phyloP scores from a whole-genome alignment of 2,329 filamentous ascomycete genomes.

The Fusarium domesticum region DNA sequence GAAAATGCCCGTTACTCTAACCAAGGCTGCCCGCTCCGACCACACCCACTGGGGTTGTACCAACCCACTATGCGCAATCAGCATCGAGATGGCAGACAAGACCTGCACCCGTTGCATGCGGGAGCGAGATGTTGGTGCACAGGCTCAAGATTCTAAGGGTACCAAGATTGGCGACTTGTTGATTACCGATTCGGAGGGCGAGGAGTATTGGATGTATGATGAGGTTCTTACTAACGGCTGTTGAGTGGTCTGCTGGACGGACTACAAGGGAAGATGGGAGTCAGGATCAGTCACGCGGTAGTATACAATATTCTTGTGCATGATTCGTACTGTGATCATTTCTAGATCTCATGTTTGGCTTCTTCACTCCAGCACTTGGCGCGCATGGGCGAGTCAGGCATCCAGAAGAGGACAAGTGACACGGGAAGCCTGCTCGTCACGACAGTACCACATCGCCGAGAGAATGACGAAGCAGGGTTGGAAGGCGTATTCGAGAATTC shows the following conservation, averaged over 20 bases:
- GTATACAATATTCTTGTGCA: no score
- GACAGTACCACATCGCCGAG: constrained; percentile 67
- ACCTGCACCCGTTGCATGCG: background rate
- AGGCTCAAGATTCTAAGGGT: background rate
- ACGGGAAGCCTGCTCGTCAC: constrained; percentile 62
- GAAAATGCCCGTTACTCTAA: no score
- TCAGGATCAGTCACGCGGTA: no score
- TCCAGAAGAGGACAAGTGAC: constrained; percentile 62
- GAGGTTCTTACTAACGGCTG: no score
- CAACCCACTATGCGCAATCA: background rate
- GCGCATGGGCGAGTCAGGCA: constrained; percentile 68
- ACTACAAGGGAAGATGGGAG: no score
- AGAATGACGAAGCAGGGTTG: constrained; percentile 66
- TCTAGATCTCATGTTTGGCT: constrained; percentile 62
- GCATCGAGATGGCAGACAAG: background rate
- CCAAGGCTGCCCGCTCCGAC: no score
- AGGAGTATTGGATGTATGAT: background rate
- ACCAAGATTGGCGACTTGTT: background rate
- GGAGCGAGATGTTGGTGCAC: background rate
- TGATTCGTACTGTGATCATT: no score
- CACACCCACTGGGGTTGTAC: background rate
- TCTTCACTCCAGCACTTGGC: constrained; percentile 65
- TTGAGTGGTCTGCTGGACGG: no score
- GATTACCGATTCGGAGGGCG: background rate
- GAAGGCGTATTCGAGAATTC: constrained; percentile 67